Evolutionary conservation across 2,329 filamentous ascomycete species (phyloP), one percentile per base, ranked within the genome.

Genomic region (Anisogramma anomala): DNA sequence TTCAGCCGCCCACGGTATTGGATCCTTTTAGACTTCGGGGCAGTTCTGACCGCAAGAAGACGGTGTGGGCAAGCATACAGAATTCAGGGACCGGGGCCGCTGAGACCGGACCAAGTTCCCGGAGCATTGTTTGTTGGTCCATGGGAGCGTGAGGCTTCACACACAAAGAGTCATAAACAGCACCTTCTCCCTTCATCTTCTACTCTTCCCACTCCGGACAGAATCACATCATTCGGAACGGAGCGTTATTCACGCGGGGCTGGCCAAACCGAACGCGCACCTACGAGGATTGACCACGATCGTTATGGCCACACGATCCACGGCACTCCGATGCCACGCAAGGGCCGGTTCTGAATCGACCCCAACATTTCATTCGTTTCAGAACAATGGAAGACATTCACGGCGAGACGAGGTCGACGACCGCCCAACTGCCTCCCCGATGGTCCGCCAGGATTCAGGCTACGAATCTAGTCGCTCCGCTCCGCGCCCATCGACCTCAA

Each of bases 391-490:
- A 14, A 44, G 41, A 22, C 25, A 25, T 13, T 41, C 41, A 15
- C 23, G 31, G 41, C 25, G 57, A 19, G 53, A 55, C 17, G 52
- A 53, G n/a, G 55, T 56, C 26, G 44, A 47, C 11, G 41, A 28
- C 17, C 52, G 50, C 17, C 61, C 60, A 1, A 52, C 55, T 10
- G 54, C 61, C 0, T 50, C 53, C 35, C 61, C 60, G 41, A 74
- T 76, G 62, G 64, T 65, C 36, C 65, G 73, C 11, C 71, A 74
- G 45, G 72, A 77, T 52, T 77, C 73, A 0, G 73, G 73, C 25
- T 77, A 77, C 50, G 72, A 71, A 51, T 76, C 72, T 3, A 62
- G 41, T 23, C 9, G 5, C 34, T 44, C 41, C n/a, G 22, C 58
- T 7, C 62, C 66, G 2, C 59, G 58, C 7, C 55, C 55, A 13